Base-by-base conservation (phyloP, 2,329 filamentous ascomycete species). In the Aureobasidium subglaciale region DNA sequence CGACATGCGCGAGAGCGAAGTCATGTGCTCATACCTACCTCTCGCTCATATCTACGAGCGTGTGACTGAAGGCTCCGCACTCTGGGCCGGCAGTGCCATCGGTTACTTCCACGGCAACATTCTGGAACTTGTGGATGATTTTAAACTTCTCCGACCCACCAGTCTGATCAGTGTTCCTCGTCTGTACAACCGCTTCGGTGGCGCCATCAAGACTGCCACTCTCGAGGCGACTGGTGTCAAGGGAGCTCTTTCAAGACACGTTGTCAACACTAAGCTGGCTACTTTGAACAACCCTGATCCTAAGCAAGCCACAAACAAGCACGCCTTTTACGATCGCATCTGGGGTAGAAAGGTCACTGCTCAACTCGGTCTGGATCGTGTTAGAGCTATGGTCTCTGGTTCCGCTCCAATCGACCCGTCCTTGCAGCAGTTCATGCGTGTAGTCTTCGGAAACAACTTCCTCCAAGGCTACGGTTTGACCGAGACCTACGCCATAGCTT, bases 71-170 rank as follows among this genome's bases (percentile, higher is more conserved):
- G 87, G 95, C 68, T 76, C 78, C 3, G 81, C 83, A 13, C 76
- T 96, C 15, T 82, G 86, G 64, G 78, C 82, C 52, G 91, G 90
- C 55, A 82, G 82, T 30, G 75, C 82, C 8, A 84, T 96, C 63
- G 93, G 92, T 11, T 99, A 92, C 71, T 99, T 96, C 80, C 89
- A 93, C 63, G 93, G 93, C 55, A 90, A 96, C 67, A 86, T 96
- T 59, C 68, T 87, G 11, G 87, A 88, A 60, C 76, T 99, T 16
- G 84, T 95, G 1, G 93, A 99, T 57, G 93, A 99, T 67, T 73
- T 99, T 73, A 95, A 97, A 76, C 70, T 90, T 35, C 78, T 99
- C 56, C 83, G 84, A 58, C 93, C 93, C 0, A 93, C 87, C 11
- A 80, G 80, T 10, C 90, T 99, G 70, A 84, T 87, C 63, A 95